A percentile compares a stretch with the other conserved stretches of the same genome.
phyloP scores from a whole-genome alignment of 305 asterid genomes.

The Fraxinus nigra region DNA sequence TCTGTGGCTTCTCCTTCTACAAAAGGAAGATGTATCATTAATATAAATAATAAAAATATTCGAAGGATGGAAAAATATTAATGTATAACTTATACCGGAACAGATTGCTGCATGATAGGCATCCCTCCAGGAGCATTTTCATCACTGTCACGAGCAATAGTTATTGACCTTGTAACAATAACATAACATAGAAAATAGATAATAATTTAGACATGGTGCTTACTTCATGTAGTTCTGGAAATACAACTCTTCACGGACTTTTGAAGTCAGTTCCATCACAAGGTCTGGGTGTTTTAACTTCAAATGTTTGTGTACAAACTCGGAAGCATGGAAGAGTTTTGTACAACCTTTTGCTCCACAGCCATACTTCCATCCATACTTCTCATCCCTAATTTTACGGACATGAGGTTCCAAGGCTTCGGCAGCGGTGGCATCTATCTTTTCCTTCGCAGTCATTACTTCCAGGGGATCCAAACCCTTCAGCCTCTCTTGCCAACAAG shows the following conservation, averaged over 20 bases:
- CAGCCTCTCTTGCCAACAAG: slow-evolving; percentile 87
- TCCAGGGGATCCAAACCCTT: slow-evolving; percentile 89
- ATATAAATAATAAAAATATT: slow-evolving; percentile 16
- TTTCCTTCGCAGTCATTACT: slow-evolving; percentile 88
- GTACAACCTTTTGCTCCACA: slow-evolving; percentile 99
- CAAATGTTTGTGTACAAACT: slow-evolving; percentile 89
- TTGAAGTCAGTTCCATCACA: slow-evolving; percentile 65
- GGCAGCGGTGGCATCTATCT: slow-evolving; percentile 82
- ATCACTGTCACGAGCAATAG: slow-evolving; percentile 52
- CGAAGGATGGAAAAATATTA: background rate
- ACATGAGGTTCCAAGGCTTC: slow-evolving; percentile 93
- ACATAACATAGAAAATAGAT: slow-evolving; percentile 7
- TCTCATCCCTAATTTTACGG: slow-evolving; percentile 98
- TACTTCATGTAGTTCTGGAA: slow-evolving; percentile 94
- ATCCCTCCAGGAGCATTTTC: slow-evolving; percentile 94
- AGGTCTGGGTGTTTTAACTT: slow-evolving; percentile 93
- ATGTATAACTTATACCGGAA: slow-evolving; percentile 49
- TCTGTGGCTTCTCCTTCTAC: slow-evolving; percentile 77
- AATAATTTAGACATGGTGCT: slow-evolving; percentile 28
- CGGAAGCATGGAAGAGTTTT: slow-evolving; percentile 95
- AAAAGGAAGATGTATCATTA: slow-evolving; percentile 19
- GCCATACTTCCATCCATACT: slow-evolving; percentile 99
- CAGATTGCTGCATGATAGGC: slow-evolving; percentile 85
- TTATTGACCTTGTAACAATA: slow-evolving; percentile 24
- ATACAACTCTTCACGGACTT: slow-evolving; percentile 92